phyloP scores from a whole-genome alignment of 2,329 filamentous ascomycete genomes.

The Xylaria sp. region DNA sequence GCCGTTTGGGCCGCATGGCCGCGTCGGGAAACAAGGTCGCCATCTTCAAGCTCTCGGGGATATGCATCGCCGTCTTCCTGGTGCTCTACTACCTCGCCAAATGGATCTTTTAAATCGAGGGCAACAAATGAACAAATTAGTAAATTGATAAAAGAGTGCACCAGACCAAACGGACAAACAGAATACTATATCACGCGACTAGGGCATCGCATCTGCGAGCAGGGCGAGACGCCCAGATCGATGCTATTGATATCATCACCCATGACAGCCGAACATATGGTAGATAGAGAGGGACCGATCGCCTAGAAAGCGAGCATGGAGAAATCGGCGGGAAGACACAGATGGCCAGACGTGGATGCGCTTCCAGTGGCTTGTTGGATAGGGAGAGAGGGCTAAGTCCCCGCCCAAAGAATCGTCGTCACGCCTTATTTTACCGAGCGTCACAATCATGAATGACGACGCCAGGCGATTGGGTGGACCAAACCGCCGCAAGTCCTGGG shows the following conservation, averaged over 20 bases:
- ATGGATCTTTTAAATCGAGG: constrained; percentile 64
- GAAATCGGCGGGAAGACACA: no score
- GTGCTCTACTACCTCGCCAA: constrained; percentile 79
- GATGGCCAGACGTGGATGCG: neutral
- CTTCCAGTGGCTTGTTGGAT: constrained; percentile 1
- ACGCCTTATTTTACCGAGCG: neutral
- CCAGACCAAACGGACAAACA: no score
- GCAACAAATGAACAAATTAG: neutral
- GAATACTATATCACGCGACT: no score
- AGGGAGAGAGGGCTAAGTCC: neutral
- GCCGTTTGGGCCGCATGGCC: constrained; percentile 88
- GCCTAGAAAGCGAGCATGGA: neutral
- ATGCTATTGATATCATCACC: no score
- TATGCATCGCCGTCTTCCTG: constrained; percentile 78
- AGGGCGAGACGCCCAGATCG: no score
- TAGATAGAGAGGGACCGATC: neutral
- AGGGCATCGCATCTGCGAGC: no score
- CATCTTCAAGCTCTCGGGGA: constrained; percentile 87
- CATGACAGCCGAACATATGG: neutral
- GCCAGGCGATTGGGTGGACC: neutral
- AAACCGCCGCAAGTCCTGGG: neutral
- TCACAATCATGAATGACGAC: neutral
- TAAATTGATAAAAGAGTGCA: neutral
- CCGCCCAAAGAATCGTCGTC: no score
- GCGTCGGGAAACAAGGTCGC: constrained; percentile 90